Conservation (phyloP, 495 filamentous ascomycete genomes). For the Astrothelium subdiscretum region DNA sequence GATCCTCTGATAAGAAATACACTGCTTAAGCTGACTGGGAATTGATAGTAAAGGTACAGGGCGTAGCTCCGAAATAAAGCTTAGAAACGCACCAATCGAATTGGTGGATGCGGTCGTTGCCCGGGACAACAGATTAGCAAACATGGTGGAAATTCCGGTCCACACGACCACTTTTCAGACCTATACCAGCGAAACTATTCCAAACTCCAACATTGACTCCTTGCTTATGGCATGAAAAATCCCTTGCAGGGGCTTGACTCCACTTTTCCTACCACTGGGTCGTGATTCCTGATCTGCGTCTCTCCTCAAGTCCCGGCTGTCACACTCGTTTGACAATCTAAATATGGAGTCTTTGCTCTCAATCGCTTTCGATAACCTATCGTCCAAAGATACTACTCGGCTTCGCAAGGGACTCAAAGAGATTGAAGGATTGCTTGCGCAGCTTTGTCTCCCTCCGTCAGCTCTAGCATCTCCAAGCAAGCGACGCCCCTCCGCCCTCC, state of each 20-base stretch:
- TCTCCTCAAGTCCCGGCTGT: neutral
- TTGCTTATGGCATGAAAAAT: too few relatives aligned
- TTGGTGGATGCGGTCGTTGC: too few relatives aligned
- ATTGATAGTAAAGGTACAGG: too few relatives aligned
- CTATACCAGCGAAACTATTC: neutral
- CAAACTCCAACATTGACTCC: neutral
- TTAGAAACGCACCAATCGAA: too few relatives aligned
- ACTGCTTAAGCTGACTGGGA: too few relatives aligned
- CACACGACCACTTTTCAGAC: neutral
- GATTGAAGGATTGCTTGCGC: constrained; percentile 89
- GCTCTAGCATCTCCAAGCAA: constrained; percentile 27
- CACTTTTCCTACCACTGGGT: neutral
- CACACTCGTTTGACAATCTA: neutral
- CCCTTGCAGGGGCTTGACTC: neutral
- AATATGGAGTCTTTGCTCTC: constrained; percentile 84
- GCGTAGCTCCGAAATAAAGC: too few relatives aligned
- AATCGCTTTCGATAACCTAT: constrained; percentile 91
- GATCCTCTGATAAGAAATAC: too few relatives aligned
- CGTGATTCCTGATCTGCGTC: neutral
- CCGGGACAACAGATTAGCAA: neutral
- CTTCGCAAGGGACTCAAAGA: constrained; percentile 90
- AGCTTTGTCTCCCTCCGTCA: constrained; percentile 73
- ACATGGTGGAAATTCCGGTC: neutral
- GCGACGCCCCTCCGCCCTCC: constrained; percentile 31
- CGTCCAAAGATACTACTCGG: constrained; percentile 78